Conservation (phyloP, 1,284 basidiomycete genomes). For the Papiliotrema terrestris region DNA sequence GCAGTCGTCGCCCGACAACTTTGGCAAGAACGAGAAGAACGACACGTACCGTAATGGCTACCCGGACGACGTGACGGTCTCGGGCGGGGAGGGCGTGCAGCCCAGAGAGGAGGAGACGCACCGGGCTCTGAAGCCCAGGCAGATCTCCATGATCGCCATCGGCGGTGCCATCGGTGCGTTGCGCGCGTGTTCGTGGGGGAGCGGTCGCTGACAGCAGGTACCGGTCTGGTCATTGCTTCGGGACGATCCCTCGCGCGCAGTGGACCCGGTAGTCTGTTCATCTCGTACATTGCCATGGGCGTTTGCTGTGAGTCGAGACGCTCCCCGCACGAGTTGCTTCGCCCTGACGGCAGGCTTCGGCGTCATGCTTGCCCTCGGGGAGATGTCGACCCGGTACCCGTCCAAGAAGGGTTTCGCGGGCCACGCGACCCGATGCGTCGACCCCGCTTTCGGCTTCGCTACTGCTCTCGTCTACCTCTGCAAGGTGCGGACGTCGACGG, state of each 20-base stretch:
- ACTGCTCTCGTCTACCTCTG: constrained; percentile 29
- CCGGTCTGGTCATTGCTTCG: constrained; percentile 71
- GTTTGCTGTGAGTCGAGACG: constrained; percentile 20
- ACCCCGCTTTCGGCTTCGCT: constrained; percentile 40
- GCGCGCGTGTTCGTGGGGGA: neutral
- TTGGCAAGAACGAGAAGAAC: neutral
- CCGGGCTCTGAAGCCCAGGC: constrained; percentile 34
- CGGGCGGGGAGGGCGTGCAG: neutral
- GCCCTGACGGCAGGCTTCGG: constrained; percentile 11
- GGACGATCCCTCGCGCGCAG: constrained; percentile 48
- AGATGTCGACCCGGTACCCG: constrained; percentile 52
- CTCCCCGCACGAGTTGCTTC: neutral
- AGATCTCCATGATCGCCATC: constrained; percentile 51
- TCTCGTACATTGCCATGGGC: constrained; percentile 50
- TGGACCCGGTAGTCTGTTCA: constrained; percentile 51
- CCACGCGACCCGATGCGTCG: constrained; percentile 50
- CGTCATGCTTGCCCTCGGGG: constrained; percentile 44
- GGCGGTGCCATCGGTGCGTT: constrained; percentile 52
- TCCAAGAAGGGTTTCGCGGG: constrained; percentile 49
- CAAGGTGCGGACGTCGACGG: constrained; percentile 38
- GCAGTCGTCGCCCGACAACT: neutral
- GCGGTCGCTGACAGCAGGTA: constrained; percentile 40
- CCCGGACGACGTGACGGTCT: neutral
- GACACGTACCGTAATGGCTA: neutral
- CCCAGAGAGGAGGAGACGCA: constrained; percentile 33